These are phyloP conservation scores for Eustoma russellianum DNA, from an alignment of 257 asterid species.

Conservation along the genomic window DNA sequence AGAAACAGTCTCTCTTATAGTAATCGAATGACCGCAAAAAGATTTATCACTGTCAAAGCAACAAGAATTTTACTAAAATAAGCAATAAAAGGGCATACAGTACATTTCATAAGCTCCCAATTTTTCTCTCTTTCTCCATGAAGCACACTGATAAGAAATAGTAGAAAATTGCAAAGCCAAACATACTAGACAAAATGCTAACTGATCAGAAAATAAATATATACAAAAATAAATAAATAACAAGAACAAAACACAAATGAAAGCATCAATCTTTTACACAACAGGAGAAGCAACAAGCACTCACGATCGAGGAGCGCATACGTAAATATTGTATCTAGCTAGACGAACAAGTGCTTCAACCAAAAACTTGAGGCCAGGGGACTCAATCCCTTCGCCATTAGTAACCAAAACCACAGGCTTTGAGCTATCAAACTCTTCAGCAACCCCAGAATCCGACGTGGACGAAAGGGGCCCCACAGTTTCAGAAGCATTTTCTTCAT, in stretches of 20 bases:
- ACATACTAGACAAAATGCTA: background rate
- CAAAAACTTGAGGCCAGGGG: conserved; percentile 56
- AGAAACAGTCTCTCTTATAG: conserved; percentile 71
- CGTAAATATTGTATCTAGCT: conserved; percentile 24
- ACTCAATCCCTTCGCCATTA: conserved; percentile 79
- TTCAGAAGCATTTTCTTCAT: conserved; percentile 9
- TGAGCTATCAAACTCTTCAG: conserved; percentile 26
- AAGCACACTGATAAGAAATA: background rate
- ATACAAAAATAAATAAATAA: background rate
- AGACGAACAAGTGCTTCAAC: conserved; percentile 27
- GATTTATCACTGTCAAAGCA: conserved; percentile 70
- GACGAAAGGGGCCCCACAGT: conserved; percentile 16
- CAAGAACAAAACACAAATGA: background rate
- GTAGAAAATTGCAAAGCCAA: background rate
- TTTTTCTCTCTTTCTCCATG: too few relatives aligned
- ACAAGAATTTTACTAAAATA: background rate
- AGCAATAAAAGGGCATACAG: too few relatives aligned
- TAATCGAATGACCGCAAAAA: conserved; percentile 67
- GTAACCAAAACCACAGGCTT: conserved; percentile 73
- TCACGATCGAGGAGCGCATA: conserved; percentile 55
- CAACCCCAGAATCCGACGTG: conserved; percentile 28
- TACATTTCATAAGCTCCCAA: too few relatives aligned
- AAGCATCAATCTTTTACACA: background rate
- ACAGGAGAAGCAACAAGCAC: background rate
- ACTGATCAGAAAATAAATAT: too few relatives aligned